Base-by-base conservation (phyloP, 2,329 filamentous ascomycete species). In the Scolecobasidium constrictum region DNA sequence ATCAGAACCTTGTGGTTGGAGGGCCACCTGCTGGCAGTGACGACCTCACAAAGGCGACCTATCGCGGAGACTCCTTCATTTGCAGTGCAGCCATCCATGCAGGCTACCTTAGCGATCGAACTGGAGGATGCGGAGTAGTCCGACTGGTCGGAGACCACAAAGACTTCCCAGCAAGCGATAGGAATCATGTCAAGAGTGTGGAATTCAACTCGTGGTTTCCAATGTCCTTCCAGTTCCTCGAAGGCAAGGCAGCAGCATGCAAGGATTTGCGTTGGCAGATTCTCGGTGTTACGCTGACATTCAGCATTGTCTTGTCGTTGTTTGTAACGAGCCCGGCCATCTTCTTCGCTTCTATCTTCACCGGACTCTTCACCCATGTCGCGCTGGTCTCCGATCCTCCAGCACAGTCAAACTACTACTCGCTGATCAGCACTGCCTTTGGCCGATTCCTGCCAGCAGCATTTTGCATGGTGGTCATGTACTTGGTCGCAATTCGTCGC, bases 351-450 rank as follows among this genome's bases (percentile, higher is more conserved):
- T 80, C 79, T 39, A 71, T 78, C 26, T 96, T 95, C 52, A 70
- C 80, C 41, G 83, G 82, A 52, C 68, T 94, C 28, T 96, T 94
- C 63, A 85, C 84, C 66, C 87, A 94, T 49, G 84, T 94, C 13
- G 88, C 86, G 5, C 73, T 96, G 52, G 90, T 86, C 7, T 87
- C 86, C 1, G 90, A 98, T 56, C 83, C 87, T 2, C 90, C 92
- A 0, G 72, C 72, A 18, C 71, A 82, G 46, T 68, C 69, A 2
- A 71, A 79, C 31, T 76, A 87, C 43, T 70, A 83, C 15, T 75
- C 73, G 6, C 71, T 95, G 3, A 70, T 95, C 48, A 90, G 86
- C 37, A 76, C 81, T 40, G 73, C 92, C 3, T 59, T 93, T 19
- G 86, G 85, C 47, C 83, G 85, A 46, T 85, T 93, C 51, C 67